Evolutionary conservation across 2,329 filamentous ascomycete species (phyloP).

Genomic region (Beauveria sp.): DNA sequence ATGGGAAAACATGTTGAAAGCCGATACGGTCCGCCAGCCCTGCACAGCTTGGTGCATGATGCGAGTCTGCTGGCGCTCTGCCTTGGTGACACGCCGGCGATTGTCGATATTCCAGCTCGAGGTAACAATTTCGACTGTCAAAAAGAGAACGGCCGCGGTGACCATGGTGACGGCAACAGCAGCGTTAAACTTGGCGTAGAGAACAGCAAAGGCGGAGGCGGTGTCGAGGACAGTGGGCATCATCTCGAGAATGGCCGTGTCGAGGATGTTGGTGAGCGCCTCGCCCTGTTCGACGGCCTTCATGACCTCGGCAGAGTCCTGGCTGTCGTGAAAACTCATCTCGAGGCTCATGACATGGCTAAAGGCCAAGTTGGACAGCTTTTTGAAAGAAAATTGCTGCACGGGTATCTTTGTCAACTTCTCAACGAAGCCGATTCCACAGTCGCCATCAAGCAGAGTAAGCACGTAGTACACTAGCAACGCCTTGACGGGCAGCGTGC

Average conservation of each 20-base stretch:
- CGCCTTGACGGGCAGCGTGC: not conserved
- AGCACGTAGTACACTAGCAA: not conserved
- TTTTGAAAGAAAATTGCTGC: slow-evolving; percentile 27
- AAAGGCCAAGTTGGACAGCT: slow-evolving; percentile 41
- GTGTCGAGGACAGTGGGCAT: slow-evolving; percentile 57
- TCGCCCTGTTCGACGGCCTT: slow-evolving; percentile 57
- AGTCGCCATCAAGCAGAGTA: not conserved
- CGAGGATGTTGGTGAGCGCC: slow-evolving; percentile 50
- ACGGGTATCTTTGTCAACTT: slow-evolving; percentile 26
- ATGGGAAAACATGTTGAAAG: slow-evolving; percentile 29
- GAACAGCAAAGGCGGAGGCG: slow-evolving; percentile 49
- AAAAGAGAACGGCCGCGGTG: slow-evolving; percentile 14
- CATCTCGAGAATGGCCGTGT: slow-evolving; percentile 52
- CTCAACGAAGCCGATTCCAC: slow-evolving; percentile 13
- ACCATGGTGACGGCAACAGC: slow-evolving; percentile 42
- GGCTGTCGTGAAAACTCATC: slow-evolving; percentile 62
- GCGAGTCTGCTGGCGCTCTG: slow-evolving; percentile 40
- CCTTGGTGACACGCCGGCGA: slow-evolving; percentile 21
- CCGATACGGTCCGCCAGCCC: slow-evolving; percentile 51
- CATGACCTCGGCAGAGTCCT: slow-evolving; percentile 56
- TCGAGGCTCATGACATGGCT: slow-evolving; percentile 61
- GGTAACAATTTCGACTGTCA: slow-evolving; percentile 23
- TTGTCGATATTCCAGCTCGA: slow-evolving; percentile 28
- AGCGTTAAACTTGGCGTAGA: slow-evolving; percentile 55
- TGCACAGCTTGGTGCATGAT: slow-evolving; percentile 50